phyloP scores from a whole-genome alignment of 2,329 filamentous ascomycete species.

The Hymenoscyphus linearis region DNA sequence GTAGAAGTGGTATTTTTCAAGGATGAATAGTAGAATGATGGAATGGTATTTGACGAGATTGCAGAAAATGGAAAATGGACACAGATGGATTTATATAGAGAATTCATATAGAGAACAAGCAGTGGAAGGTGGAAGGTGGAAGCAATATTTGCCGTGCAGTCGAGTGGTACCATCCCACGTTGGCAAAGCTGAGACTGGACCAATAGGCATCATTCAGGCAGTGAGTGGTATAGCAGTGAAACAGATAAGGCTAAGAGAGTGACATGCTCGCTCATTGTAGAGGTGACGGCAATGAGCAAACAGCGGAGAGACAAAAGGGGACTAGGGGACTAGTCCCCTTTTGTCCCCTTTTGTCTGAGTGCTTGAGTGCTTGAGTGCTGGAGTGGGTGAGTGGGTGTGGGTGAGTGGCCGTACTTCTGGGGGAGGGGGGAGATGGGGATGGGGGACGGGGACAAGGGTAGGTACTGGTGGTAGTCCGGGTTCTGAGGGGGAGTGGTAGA shows the following conservation, averaged over 20 bases:
- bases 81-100: constrained; percentile 27
- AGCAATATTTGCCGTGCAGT: constrained; percentile 19
- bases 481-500: too few species aligned
- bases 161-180: constrained; percentile 24
- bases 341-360: too few species aligned
- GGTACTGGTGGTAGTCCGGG: too few species aligned
- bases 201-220: constrained; percentile 23
- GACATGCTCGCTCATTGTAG: constrained; percentile 17
- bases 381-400: too few species aligned
- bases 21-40: constrained; percentile 15
- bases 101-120: constrained; percentile 28
- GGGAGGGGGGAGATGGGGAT: too few species aligned
- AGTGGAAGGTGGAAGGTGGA: constrained; percentile 13
- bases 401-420: constrained; percentile 28
- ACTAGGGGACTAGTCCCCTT: constrained; percentile 18
- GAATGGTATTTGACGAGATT: too few species aligned
- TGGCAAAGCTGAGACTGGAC: constrained; percentile 19
- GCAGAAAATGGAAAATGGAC: too few species aligned
- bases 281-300: constrained; percentile 9
- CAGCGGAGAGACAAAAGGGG: neutral
- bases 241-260: constrained; percentile 23
- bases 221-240: constrained; percentile 24
- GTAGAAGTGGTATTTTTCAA: constrained; percentile 18
- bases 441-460: constrained; percentile 24
- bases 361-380: too few species aligned